phyloP scores from a whole-genome alignment of 768 basidiomycete species.

The Russula sp. region DNA sequence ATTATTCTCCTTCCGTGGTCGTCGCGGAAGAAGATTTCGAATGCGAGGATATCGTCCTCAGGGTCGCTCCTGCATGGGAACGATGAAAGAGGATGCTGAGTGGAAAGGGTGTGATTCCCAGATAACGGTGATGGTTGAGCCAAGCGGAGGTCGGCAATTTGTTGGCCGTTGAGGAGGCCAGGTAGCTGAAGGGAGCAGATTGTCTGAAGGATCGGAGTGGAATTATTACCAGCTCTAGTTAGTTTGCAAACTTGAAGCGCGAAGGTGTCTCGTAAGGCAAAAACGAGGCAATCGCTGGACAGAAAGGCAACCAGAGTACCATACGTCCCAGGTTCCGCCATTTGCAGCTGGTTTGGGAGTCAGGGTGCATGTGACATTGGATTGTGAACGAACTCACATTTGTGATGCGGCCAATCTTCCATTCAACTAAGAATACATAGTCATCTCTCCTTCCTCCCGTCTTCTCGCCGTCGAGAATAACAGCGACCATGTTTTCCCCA shows the following conservation, averaged over 20 bases:
- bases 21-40: background rate
- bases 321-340: background rate
- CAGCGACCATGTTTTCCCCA: slow-evolving; percentile 20
- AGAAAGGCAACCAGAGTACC: slow-evolving; percentile 14
- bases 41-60: slow-evolving; percentile 18
- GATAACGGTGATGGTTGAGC: slow-evolving; percentile 16
- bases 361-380: background rate
- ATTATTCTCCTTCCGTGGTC: slow-evolving; percentile 19
- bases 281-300: slow-evolving; percentile 7
- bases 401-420: slow-evolving; percentile 18
- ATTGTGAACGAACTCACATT: slow-evolving; percentile 2
- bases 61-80: slow-evolving; percentile 22
- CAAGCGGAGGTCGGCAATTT: slow-evolving; percentile 8
- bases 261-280: slow-evolving; percentile 1
- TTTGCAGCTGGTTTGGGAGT: slow-evolving; percentile 12
- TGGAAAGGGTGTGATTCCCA: background rate
- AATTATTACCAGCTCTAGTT: background rate
- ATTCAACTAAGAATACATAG: slow-evolving; percentile 16
- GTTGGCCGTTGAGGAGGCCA: slow-evolving; percentile 1
- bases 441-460: background rate
- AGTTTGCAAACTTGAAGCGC: slow-evolving; percentile 15
- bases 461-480: background rate
- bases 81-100: background rate
- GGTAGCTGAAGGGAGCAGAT: slow-evolving; percentile 14
- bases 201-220: slow-evolving; percentile 2